phyloP scores from a whole-genome alignment of 192 early-diverging fungal species.

The Rhizophlyctis rosea region DNA sequence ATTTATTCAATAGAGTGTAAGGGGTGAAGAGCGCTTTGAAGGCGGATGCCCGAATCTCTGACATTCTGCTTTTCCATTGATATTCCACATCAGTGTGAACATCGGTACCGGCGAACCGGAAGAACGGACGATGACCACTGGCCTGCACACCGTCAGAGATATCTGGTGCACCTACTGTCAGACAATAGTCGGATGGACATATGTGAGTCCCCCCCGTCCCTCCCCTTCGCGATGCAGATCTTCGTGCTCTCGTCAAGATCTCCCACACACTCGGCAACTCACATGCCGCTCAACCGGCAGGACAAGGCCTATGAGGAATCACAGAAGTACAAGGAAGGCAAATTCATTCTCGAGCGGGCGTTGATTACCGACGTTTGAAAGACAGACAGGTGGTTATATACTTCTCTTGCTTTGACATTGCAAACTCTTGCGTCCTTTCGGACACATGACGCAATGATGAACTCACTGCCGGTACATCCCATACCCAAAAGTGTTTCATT shows the following conservation, averaged over 20 bases:
- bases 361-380: constrained; percentile 43
- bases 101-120: constrained; percentile 51
- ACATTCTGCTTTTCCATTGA: background rate
- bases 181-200: constrained; percentile 37
- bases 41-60: background rate
- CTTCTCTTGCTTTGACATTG: background rate
- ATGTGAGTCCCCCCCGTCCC: constrained; percentile 8
- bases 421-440: background rate
- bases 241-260: no score
- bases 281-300: no score
- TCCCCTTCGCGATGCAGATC: constrained; percentile 1
- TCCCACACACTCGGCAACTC: no score
- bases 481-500: background rate
- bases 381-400: background rate
- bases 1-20: constrained; percentile 58
- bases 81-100: constrained; percentile 41
- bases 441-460: background rate
- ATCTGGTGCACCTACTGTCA: constrained; percentile 55
- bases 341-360: constrained; percentile 66
- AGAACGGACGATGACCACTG: constrained; percentile 69
- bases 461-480: background rate
- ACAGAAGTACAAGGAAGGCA: constrained; percentile 77
- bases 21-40: background rate
- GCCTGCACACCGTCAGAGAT: constrained; percentile 66
- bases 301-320: constrained; percentile 58